These are phyloP conservation scores for Picea sitchensis DNA, from an alignment of 75 land plant genomes.

Conservation along the genomic window DNA sequence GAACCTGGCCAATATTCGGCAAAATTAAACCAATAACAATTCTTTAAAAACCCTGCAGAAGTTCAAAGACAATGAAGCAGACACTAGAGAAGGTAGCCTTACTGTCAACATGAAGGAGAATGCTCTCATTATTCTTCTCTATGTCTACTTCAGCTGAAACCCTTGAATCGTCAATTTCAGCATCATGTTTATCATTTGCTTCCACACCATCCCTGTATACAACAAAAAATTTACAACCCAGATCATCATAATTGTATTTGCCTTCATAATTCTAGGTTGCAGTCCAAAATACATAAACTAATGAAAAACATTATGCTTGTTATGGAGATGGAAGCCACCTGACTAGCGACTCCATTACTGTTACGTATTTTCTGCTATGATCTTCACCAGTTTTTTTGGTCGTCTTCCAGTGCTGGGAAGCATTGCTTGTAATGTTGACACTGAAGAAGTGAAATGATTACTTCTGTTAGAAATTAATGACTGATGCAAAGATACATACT, in stretches of 20 bases:
- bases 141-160: conserved; percentile 45
- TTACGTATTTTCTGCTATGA: conserved; percentile 39
- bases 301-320: background rate
- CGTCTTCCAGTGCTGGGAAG: conserved; percentile 54
- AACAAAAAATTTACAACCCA: background rate
- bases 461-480: background rate
- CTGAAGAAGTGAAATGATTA: conserved; percentile 20
- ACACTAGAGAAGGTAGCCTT: background rate
- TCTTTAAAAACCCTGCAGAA: background rate
- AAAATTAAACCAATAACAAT: background rate
- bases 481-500: background rate
- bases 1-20: conserved; percentile 22
- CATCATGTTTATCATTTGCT: conserved; percentile 46
- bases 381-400: conserved; percentile 43
- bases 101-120: conserved; percentile 47
- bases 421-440: conserved; percentile 39
- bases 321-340: conserved; percentile 18
- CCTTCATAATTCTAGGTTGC: too few species aligned
- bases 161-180: conserved; percentile 35
- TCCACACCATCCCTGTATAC: conserved; percentile 43
- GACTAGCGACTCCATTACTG: conserved; percentile 30
- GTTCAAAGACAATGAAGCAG: background rate
- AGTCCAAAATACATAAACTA: background rate
- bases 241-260: background rate
- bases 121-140: conserved; percentile 26